Evolutionary conservation across 805 yeast species (phyloP).

Genomic region (Myxozyma neotropica): DNA sequence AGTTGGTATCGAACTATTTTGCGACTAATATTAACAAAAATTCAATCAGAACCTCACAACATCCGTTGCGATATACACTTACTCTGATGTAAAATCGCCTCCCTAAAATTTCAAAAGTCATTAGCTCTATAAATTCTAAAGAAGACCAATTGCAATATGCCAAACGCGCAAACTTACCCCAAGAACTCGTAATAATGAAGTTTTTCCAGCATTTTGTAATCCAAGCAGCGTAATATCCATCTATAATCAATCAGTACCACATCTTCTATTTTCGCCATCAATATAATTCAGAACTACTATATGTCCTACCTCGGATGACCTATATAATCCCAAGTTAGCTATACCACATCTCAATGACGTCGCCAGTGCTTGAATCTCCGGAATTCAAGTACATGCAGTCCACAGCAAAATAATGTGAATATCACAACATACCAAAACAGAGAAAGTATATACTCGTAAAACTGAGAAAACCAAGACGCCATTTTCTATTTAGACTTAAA

Average conservation of each 20-base stretch:
- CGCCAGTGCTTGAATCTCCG: no score
- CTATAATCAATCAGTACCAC: constrained; percentile 21
- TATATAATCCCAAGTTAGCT: background rate
- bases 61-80: constrained; percentile 12
- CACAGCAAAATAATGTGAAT: background rate
- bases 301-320: constrained; percentile 39
- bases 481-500: background rate
- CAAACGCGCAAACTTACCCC: constrained; percentile 40
- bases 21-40: background rate
- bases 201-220: constrained; percentile 46
- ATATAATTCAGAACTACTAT: background rate
- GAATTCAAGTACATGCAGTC: no score
- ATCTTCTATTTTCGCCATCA: background rate
- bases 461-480: constrained; percentile 31
- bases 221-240: constrained; percentile 45
- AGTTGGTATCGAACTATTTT: constrained; percentile 44
- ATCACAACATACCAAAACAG: constrained; percentile 39
- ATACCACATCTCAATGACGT: background rate
- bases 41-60: background rate
- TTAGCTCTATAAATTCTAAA: background rate
- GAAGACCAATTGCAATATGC: no score
- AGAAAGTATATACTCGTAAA: constrained; percentile 41
- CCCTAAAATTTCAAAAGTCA: constrained; percentile 31
- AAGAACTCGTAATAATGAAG: constrained; percentile 42
- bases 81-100: constrained; percentile 43